Percentiles rank a stretch among this genome's conserved stretches.
Evolutionary conservation across 2,329 filamentous ascomycete species (phyloP).

Genomic region (Arthrobotrys musiformis): DNA sequence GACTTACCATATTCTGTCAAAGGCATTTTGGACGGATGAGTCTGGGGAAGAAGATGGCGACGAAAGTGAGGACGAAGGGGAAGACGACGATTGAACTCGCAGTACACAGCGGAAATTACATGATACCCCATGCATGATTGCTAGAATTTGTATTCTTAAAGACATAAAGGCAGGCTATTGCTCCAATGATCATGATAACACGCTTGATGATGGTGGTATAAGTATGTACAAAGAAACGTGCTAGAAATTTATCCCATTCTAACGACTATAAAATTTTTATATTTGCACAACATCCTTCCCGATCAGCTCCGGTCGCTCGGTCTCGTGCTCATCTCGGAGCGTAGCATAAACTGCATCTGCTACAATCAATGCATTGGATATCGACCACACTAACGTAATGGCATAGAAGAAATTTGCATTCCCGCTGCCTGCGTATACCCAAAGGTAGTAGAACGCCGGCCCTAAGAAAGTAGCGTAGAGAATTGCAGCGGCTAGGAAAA

Average conservation of each 20-base stretch:
- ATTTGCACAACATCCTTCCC: slow-evolving; percentile 90
- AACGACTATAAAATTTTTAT: slow-evolving; percentile 62
- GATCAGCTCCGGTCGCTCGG: slow-evolving; percentile 86
- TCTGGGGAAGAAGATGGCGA: slow-evolving; percentile 3
- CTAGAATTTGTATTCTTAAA: neutral
- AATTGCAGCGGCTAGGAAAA: slow-evolving; percentile 82
- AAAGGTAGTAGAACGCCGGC: slow-evolving; percentile 94
- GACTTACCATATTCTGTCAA: slow-evolving; percentile 69
- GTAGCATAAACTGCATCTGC: slow-evolving; percentile 89
- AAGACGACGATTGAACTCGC: neutral
- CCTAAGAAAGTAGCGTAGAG: slow-evolving; percentile 89
- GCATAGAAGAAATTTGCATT: slow-evolving; percentile 99
- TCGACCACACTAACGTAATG: slow-evolving; percentile 97
- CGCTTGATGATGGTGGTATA: slow-evolving; percentile 7
- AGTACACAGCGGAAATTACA: neutral
- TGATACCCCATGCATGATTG: slow-evolving; percentile 7
- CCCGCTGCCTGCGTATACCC: slow-evolving; percentile 97
- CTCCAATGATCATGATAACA: neutral
- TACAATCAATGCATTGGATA: slow-evolving; percentile 81
- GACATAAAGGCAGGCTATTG: neutral
- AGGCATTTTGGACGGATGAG: slow-evolving; percentile 60
- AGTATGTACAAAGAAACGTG: slow-evolving; percentile 31
- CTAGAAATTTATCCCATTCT: slow-evolving; percentile 59
- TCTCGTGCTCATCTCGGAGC: slow-evolving; percentile 91
- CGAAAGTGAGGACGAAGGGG: neutral